phyloP scores from a whole-genome alignment of 139 green algal genomes.

The Coelastrella sp. region DNA sequence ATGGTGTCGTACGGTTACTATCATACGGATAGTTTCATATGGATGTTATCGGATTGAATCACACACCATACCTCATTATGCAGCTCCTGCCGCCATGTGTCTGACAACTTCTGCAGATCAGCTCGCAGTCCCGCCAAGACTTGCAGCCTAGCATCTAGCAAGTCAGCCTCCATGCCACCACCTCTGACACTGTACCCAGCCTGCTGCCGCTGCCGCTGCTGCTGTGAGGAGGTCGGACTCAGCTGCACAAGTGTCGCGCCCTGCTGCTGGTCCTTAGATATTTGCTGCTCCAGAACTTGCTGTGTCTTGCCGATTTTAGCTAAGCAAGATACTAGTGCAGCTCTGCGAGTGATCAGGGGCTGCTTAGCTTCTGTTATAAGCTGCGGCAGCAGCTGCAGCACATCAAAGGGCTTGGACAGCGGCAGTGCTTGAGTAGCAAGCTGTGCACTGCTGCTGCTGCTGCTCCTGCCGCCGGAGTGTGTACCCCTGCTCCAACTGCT shows the following conservation, averaged over 20 bases:
- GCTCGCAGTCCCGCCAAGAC: background rate
- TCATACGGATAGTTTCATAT: background rate
- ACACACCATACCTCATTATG: background rate
- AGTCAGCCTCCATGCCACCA: background rate
- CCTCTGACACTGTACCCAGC: no score
- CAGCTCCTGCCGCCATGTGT: background rate
- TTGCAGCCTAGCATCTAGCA: background rate
- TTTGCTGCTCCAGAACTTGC: background rate
- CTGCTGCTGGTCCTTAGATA: background rate
- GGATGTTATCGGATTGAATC: background rate
- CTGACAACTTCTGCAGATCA: background rate
- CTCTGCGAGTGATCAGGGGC: background rate
- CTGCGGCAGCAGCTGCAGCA: slow-evolving; percentile 13
- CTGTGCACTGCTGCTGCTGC: background rate
- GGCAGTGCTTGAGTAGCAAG: background rate
- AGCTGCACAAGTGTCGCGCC: background rate
- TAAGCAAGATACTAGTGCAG: background rate
- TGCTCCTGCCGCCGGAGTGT: no score
- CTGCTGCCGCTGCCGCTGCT: no score
- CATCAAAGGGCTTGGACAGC: background rate
- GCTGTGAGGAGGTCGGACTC: no score
- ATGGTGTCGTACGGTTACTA: background rate
- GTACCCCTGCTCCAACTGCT: background rate
- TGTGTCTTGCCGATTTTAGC: background rate
- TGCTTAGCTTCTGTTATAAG: background rate